phyloP scores from a whole-genome alignment of 164 flowering plant species.

The Houttuynia cordata region DNA sequence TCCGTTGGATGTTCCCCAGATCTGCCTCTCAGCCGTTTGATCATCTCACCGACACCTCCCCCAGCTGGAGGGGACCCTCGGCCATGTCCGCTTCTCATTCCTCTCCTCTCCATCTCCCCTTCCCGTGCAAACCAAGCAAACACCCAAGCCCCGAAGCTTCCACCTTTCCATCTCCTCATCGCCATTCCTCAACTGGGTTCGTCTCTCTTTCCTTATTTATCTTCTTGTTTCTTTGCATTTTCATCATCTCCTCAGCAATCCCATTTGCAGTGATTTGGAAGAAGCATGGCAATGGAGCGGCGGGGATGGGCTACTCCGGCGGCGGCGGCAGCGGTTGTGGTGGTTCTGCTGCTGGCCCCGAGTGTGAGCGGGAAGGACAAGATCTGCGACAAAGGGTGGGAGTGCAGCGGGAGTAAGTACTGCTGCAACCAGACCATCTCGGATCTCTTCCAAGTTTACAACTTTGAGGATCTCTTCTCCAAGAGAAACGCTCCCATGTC shows the following conservation, averaged over 20 bases:
- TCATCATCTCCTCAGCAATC: neutral
- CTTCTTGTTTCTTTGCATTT: neutral
- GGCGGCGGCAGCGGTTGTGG: neutral
- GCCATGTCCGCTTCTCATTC: neutral
- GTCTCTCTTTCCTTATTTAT: no score
- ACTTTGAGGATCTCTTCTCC: conserved; percentile 77
- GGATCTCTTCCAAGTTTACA: conserved; percentile 55
- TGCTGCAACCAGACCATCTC: conserved; percentile 84
- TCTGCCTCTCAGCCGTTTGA: neutral
- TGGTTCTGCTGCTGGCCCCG: neutral
- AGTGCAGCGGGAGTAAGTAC: conserved; percentile 40
- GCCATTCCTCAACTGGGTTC: neutral
- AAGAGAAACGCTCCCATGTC: conserved; percentile 80
- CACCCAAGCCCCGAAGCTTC: neutral
- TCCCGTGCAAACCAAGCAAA: neutral
- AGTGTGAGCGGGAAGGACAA: conserved; percentile 15
- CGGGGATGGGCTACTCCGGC: neutral
- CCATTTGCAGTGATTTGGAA: neutral
- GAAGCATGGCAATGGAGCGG: neutral
- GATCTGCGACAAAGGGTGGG: conserved; percentile 66
- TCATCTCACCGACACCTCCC: neutral
- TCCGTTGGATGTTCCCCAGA: no score
- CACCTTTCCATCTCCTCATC: neutral
- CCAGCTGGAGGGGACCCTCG: no score
- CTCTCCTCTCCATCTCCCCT: neutral